phyloP scores from a whole-genome alignment of 1,284 basidiomycete species.

The Heterobasidion parviporum region DNA sequence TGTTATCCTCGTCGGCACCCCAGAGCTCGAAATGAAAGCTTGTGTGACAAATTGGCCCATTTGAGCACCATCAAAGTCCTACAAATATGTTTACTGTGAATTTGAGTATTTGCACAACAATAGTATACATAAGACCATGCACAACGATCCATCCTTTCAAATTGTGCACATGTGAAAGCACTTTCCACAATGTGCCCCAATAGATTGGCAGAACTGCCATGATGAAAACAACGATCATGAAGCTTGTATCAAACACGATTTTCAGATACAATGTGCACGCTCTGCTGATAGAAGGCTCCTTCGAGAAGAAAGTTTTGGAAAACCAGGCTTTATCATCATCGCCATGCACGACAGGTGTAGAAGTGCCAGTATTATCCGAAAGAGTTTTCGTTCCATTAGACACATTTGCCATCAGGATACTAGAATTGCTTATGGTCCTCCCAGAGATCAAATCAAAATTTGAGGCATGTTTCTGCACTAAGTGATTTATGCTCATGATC shows the following conservation, averaged over 20 bases:
- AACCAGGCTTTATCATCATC: slow-evolving; percentile 12
- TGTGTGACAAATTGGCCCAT: slow-evolving; percentile 15
- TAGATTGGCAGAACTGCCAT: slow-evolving; percentile 28
- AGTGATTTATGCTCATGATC: too few species aligned
- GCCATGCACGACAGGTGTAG: background rate
- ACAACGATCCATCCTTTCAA: slow-evolving; percentile 31
- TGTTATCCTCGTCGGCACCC: slow-evolving; percentile 9
- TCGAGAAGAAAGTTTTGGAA: slow-evolving; percentile 25
- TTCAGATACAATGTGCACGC: slow-evolving; percentile 25
- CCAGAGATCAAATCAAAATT: background rate
- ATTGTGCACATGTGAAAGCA: slow-evolving; percentile 22
- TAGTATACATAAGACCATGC: slow-evolving; percentile 9
- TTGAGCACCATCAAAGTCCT: slow-evolving; percentile 19
- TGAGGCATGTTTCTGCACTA: too few species aligned
- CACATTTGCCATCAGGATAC: background rate
- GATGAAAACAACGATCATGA: slow-evolving; percentile 21
- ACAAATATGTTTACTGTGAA: background rate
- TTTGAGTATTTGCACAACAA: background rate
- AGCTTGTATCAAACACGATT: slow-evolving; percentile 16
- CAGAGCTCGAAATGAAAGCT: slow-evolving; percentile 12
- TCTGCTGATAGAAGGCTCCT: slow-evolving; percentile 20
- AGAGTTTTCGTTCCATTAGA: background rate
- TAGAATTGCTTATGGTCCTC: background rate
- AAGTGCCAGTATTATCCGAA: background rate
- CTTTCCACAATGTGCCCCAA: slow-evolving; percentile 28